These are phyloP conservation scores for Coniochaeta sp. DNA, from an alignment of 2,329 filamentous ascomycete species.

Conservation along the genomic window DNA sequence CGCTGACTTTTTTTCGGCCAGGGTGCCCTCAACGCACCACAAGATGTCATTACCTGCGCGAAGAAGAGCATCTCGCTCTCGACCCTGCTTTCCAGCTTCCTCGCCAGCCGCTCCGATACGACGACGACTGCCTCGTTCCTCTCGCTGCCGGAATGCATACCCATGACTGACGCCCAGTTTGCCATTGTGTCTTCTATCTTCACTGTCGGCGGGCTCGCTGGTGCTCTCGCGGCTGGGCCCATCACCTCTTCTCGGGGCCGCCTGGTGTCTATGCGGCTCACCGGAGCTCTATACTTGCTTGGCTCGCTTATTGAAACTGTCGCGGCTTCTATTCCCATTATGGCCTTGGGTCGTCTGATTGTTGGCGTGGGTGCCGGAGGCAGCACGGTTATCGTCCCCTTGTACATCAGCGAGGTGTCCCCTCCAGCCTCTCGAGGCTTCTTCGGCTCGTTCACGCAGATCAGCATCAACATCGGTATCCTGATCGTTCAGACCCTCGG, in stretches of 20 bases:
- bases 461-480: slow-evolving; percentile 90
- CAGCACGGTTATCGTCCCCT: slow-evolving; percentile 83
- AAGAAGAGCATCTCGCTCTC: slow-evolving; percentile 35
- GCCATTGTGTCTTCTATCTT: slow-evolving; percentile 86
- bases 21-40: slow-evolving; percentile 92
- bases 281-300: slow-evolving; percentile 65
- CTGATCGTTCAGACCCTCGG: slow-evolving; percentile 76
- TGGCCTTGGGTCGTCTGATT: slow-evolving; percentile 70
- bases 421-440: slow-evolving; percentile 69
- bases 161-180: slow-evolving; percentile 76
- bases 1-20: slow-evolving; percentile 23
- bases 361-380: slow-evolving; percentile 82
- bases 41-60: slow-evolving; percentile 86
- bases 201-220: slow-evolving; percentile 79
- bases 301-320: slow-evolving; percentile 73
- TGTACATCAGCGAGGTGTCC: slow-evolving; percentile 90
- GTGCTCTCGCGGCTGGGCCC: slow-evolving; percentile 73
- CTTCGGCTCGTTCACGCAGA: slow-evolving; percentile 80
- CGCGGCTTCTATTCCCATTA: slow-evolving; percentile 55
- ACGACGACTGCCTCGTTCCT: slow-evolving; percentile 10
- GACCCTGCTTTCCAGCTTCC: slow-evolving; percentile 10
- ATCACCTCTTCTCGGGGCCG: slow-evolving; percentile 73
- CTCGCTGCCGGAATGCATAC: slow-evolving; percentile 69
- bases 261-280: slow-evolving; percentile 67
- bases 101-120: slow-evolving; percentile 17